Conservation (phyloP, 2,329 filamentous ascomycete genomes). For the Diplocarpon mali region DNA sequence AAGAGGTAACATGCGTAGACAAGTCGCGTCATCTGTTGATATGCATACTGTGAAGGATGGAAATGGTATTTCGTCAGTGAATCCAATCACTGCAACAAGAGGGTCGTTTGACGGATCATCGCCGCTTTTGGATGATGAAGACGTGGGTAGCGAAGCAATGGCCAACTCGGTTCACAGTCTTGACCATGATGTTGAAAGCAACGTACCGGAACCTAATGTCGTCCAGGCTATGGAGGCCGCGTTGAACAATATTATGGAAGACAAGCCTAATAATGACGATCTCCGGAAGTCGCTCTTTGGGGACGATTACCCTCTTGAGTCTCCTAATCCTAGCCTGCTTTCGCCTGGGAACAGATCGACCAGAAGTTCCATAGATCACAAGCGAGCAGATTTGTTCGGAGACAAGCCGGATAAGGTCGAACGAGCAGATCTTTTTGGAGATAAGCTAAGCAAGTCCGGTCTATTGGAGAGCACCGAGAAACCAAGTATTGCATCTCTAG, state of each 20-base stretch:
- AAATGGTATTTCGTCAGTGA: conserved; percentile 5
- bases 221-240: conserved; percentile 91
- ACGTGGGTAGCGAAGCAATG: conserved; percentile 60
- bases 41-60: conserved; percentile 36
- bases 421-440: conserved; percentile 48
- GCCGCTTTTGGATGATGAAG: conserved; percentile 72
- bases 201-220: conserved; percentile 61
- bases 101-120: conserved; percentile 60
- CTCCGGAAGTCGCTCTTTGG: conserved; percentile 57
- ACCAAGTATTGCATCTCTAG: conserved; percentile 82
- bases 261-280: conserved; percentile 57
- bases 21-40: conserved; percentile 50
- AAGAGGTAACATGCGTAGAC: conserved; percentile 43
- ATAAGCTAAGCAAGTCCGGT: conserved; percentile 29
- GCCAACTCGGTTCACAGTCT: conserved; percentile 66
- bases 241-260: conserved; percentile 83
- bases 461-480: conserved; percentile 44
- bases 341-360: conserved; percentile 50
- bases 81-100: conserved; percentile 35
- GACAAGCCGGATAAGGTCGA: conserved; percentile 48
- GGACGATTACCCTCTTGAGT: conserved; percentile 33
- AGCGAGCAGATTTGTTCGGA: conserved; percentile 32
- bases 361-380: conserved; percentile 49
- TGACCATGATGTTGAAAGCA: conserved; percentile 54
- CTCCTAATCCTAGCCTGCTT: conserved; percentile 34